phyloP scores from a whole-genome alignment of 768 basidiomycete species.

The Hortiboletus flavorubellus region DNA sequence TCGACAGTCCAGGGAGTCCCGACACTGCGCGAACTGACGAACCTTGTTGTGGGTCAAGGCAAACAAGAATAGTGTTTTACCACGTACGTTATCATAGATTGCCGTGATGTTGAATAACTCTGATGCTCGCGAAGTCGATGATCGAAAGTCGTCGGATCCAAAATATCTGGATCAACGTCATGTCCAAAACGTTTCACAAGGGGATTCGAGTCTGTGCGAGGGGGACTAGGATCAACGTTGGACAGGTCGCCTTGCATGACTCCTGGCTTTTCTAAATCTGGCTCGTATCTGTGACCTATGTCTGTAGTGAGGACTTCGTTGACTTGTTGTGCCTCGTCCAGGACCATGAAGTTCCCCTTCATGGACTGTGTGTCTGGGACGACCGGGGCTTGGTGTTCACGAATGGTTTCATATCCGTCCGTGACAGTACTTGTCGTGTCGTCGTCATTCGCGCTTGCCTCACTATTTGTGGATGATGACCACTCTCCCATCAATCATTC shows the following conservation, averaged over 20 bases:
- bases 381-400: not conserved
- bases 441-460: not conserved
- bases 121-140: not conserved
- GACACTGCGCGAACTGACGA: not conserved
- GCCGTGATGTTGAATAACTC: not conserved
- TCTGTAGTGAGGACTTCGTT: not conserved
- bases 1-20: no score
- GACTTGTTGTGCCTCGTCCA: not conserved
- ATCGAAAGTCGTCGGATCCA: not conserved
- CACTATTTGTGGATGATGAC: not conserved
- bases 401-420: not conserved
- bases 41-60: not conserved
- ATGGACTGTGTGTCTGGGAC: not conserved
- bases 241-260: not conserved
- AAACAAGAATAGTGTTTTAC: not conserved
- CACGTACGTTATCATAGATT: not conserved
- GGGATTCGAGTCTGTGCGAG: not conserved
- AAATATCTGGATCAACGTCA: no score
- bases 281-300: not conserved
- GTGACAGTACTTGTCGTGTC: not conserved
- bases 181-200: not conserved
- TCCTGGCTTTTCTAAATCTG: not conserved
- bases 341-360: no score
- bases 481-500: not conserved
- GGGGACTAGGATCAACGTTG: not conserved